Evolutionary conservation across 495 filamentous ascomycete genomes (phyloP), one percentile per base, ranked within the genome.

Genomic region (Pyrenula aspistea): DNA sequence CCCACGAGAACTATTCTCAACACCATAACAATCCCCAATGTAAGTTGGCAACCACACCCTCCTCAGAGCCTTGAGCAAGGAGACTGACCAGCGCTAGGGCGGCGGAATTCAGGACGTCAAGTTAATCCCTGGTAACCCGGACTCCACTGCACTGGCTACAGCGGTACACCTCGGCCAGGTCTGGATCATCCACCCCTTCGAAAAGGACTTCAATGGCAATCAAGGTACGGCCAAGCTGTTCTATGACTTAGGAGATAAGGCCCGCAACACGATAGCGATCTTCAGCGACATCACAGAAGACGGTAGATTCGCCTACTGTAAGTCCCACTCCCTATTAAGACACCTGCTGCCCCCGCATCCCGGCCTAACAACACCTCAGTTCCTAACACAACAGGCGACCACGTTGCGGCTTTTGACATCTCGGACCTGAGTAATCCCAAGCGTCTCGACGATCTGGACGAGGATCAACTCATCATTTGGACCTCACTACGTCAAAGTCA

Each of bases 101-200:
- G 73, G 73, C 47, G 81, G 81, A 51, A 83, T 83, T 56, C 79
- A 85, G 67, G 81, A 85, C 60, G 79, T 83, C 64, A 83, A 83
- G 63, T 82, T 81, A 67, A 85, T 83, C 60, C 82, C 81, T 2
- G 77, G 78, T 10, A 81, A 85, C 68, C 57, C 67, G 1, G 81
- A 85, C 56, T 67, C 68, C 21, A 81, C 81, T 22, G 81, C 80
- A 24, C 69, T 85, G 21, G 82, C 81, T 12, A 83, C 81, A 52
- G 81, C 82, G 4, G 82, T 83, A 22, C 75, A 79, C 49, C 75
- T 80, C 3, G 82, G 79, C 42, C 77, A 83, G 62, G 77, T 83
- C 51, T 83, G 81, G 80, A 80, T 83, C 62, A 80, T 85, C 68
- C 83, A 83, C 61, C 82, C 82, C 15, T 75, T 77, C 67, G 77